Percentiles rank a stretch among this genome's conserved stretches.
Evolutionary conservation across 805 yeast genomes (phyloP).

Genomic region (Tetrapisispora nanseiensis): DNA sequence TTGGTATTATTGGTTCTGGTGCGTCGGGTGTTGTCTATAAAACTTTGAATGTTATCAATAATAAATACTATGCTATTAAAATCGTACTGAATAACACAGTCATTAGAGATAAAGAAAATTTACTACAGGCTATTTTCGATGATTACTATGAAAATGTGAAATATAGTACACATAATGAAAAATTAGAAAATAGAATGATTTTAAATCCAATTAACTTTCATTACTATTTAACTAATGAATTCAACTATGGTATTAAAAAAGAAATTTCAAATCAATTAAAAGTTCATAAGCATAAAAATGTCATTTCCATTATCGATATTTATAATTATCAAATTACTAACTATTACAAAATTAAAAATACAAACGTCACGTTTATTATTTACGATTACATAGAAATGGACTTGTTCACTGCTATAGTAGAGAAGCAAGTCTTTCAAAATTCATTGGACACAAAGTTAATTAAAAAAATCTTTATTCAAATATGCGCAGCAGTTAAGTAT

Average conservation of each 20-base stretch:
- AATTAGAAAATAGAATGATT: slow-evolving; percentile 31
- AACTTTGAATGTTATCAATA: slow-evolving; percentile 46
- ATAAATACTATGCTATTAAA: slow-evolving; percentile 57
- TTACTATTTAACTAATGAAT: not conserved
- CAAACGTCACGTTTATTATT: slow-evolving; percentile 49
- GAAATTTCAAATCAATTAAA: slow-evolving; percentile 67
- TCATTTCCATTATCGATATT: slow-evolving; percentile 66
- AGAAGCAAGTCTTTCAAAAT: slow-evolving; percentile 48
- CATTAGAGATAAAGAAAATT: slow-evolving; percentile 16
- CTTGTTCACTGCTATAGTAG: slow-evolving; percentile 77
- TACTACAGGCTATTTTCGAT: slow-evolving; percentile 10
- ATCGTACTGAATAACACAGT: slow-evolving; percentile 41
- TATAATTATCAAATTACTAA: slow-evolving; percentile 35
- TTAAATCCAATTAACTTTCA: slow-evolving; percentile 28
- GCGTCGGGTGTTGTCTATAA: slow-evolving; percentile 76
- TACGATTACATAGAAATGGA: slow-evolving; percentile 88
- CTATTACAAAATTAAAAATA: slow-evolving; percentile 1
- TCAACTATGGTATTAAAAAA: slow-evolving; percentile 19
- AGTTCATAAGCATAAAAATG: slow-evolving; percentile 71
- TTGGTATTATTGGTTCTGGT: slow-evolving; percentile 50
- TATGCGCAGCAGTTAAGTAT: slow-evolving; percentile 72
- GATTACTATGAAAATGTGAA: slow-evolving; percentile 1
- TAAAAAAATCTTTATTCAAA: slow-evolving; percentile 58
- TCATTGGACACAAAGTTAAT: slow-evolving; percentile 36
- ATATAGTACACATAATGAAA: slow-evolving; percentile 7